Evolutionary conservation across 345 rosid genomes (phyloP).

Genomic region (Boechera retrofracta): DNA sequence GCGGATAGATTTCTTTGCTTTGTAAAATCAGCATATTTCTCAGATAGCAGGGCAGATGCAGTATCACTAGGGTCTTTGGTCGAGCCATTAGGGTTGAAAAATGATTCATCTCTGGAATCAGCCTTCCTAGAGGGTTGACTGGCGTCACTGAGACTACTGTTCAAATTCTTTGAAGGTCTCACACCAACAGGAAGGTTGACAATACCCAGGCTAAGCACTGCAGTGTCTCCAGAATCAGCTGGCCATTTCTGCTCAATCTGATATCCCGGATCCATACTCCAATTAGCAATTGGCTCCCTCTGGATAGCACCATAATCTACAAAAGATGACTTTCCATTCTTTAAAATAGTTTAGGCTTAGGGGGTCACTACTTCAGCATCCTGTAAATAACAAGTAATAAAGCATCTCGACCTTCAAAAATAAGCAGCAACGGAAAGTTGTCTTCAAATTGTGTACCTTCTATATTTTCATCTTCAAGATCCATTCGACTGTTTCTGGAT

Average conservation of each 20-base stretch:
- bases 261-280: conserved; percentile 74
- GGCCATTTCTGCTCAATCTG: conserved; percentile 71
- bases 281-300: conserved; percentile 65
- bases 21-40: conserved; percentile 59
- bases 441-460: conserved; percentile 60
- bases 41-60: conserved; percentile 62
- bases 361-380: conserved; percentile 11
- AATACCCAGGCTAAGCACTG: conserved; percentile 59
- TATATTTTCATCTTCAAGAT: conserved; percentile 45
- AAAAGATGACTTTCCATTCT: conserved; percentile 18
- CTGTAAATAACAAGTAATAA: conserved; percentile 13
- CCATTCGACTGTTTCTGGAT: conserved; percentile 40
- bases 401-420: conserved; percentile 20
- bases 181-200: conserved; percentile 90
- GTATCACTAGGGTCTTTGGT: conserved; percentile 60
- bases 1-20: conserved; percentile 80
- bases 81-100: conserved; percentile 50
- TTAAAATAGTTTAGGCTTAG: background rate
- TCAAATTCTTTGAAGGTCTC: conserved; percentile 60
- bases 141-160: conserved; percentile 43
- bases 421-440: conserved; percentile 22
- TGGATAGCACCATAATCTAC: conserved; percentile 66
- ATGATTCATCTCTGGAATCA: conserved; percentile 47
- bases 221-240: conserved; percentile 56
- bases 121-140: conserved; percentile 50